phyloP scores from a whole-genome alignment of 495 filamentous ascomycete genomes.

The Chaetomium fimeti region DNA sequence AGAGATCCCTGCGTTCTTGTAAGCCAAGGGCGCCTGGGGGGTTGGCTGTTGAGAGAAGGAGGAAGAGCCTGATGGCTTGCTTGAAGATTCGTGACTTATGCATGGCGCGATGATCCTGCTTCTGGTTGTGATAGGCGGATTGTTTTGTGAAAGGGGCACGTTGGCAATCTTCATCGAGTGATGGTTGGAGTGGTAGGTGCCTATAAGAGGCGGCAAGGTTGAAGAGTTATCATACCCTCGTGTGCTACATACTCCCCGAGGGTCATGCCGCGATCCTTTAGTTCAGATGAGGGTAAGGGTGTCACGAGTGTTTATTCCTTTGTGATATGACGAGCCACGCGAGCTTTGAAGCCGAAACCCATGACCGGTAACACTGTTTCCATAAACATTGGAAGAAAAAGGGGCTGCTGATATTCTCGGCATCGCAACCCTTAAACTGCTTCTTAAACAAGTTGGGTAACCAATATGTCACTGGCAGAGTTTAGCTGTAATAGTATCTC shows the following conservation, averaged over 20 bases:
- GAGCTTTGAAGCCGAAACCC: background rate
- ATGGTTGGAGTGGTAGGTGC: no score
- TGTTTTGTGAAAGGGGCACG: background rate
- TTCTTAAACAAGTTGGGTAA: background rate
- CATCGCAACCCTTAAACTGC: no score
- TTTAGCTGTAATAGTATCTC: no score
- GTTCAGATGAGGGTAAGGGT: background rate
- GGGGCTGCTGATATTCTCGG: no score
- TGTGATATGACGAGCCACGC: background rate
- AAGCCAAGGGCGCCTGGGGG: background rate
- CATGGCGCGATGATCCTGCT: background rate
- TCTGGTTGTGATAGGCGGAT: background rate
- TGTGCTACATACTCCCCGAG: background rate
- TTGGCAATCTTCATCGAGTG: no score
- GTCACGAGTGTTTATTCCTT: background rate
- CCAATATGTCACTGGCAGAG: background rate
- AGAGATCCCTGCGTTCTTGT: background rate
- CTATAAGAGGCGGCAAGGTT: background rate
- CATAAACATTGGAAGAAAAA: no score
- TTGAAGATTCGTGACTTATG: no score
- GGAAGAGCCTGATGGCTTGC: background rate
- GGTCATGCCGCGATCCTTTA: background rate
- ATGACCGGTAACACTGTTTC: background rate
- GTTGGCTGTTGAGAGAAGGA: background rate
- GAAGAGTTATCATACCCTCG: background rate